Evolutionary conservation across 164 flowering plant species (phyloP).

Genomic region (Warburgia ugandensis): DNA sequence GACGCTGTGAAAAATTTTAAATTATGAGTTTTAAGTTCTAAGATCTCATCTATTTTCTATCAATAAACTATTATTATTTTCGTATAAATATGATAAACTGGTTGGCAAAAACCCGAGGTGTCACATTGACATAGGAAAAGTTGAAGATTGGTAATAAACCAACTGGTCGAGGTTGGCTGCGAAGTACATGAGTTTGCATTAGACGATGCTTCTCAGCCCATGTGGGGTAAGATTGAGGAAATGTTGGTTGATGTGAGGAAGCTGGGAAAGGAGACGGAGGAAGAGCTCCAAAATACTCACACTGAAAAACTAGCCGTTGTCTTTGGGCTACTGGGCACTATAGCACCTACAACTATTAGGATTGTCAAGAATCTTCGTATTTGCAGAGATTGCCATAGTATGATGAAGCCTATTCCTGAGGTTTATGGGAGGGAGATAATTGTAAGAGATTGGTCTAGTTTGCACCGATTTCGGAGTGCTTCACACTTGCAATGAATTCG

Average conservation of each 20-base stretch:
- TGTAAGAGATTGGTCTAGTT: conserved; percentile 19
- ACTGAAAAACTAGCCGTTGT: conserved; percentile 21
- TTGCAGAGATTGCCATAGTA: conserved; percentile 16
- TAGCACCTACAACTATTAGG: conserved; percentile 10
- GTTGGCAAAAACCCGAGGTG: too few relatives aligned
- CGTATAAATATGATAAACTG: too few relatives aligned
- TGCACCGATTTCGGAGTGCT: conserved; percentile 16
- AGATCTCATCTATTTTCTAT: too few relatives aligned
- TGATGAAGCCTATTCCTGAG: conserved; percentile 16
- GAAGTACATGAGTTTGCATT: conserved; percentile 19
- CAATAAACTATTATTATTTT: too few relatives aligned
- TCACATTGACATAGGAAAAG: conserved; percentile 18
- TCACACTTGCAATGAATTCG: conserved; percentile 22
- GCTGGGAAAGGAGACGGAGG: conserved; percentile 9
- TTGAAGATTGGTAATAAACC: conserved; percentile 20
- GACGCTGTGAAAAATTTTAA: too few relatives aligned
- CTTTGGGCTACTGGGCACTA: conserved; percentile 15
- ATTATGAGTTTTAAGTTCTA: too few relatives aligned
- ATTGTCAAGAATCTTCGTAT: conserved; percentile 20
- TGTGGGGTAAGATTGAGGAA: conserved; percentile 11
- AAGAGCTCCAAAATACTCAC: conserved; percentile 8
- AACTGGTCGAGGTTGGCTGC: conserved; percentile 11
- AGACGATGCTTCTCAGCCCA: conserved; percentile 13
- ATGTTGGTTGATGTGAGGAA: conserved; percentile 16
- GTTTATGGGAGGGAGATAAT: conserved; percentile 15